Evolutionary conservation across 2,329 filamentous ascomycete species (phyloP), one percentile per base, ranked within the genome.

Genomic region (Paecilomyces dactylethromorphus): DNA sequence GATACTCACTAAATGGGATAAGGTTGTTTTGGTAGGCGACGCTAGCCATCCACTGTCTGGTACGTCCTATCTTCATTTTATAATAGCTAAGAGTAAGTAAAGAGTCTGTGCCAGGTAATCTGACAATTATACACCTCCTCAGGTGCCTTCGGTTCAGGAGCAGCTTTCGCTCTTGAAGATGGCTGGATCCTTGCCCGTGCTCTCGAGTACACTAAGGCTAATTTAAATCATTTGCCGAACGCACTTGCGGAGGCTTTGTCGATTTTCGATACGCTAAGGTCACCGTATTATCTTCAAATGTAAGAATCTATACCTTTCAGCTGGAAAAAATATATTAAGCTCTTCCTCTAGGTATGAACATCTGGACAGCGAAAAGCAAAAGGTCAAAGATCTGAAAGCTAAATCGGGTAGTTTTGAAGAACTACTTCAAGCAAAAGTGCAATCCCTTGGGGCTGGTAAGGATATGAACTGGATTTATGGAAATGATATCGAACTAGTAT

Each of bases 21-120:
- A 76, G 56, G 64, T 83, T 2, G 82, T 79, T 5, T 72, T 84
- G 3, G 76, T 84, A 0, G 82, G 82, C 8, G 82, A 85, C 62
- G 78, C 81, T 0, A 84, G 81, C 1, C 82, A 85, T 65, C 80
- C 82, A 0, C 72, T 83, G 0, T 81, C 80, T 0, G 80, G 80
- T 68, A 56, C 15, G 55, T 50, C 6, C 32, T 24, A 35, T 31
- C 11, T 15, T 7, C 3, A 8, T 45, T 7, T n/a, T n/a, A 45
- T 10, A 6, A 45, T 8, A 15, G 10, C 8, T 18, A 7, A 6
- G 8, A 39, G 35, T 18, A 18, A 39, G 18, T 5, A 39, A 39
- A 29, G 26, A 29, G 26, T 29, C 7, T 29, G 26, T 5, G 3
- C 4, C 7, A 7, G 18, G 1, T 18, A n/a, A 45, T 2, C 39